A percentile compares a stretch with the other conserved stretches of the same genome.
phyloP scores from a whole-genome alignment of 306 rosid species.

The Erythrophleum fordii region DNA sequence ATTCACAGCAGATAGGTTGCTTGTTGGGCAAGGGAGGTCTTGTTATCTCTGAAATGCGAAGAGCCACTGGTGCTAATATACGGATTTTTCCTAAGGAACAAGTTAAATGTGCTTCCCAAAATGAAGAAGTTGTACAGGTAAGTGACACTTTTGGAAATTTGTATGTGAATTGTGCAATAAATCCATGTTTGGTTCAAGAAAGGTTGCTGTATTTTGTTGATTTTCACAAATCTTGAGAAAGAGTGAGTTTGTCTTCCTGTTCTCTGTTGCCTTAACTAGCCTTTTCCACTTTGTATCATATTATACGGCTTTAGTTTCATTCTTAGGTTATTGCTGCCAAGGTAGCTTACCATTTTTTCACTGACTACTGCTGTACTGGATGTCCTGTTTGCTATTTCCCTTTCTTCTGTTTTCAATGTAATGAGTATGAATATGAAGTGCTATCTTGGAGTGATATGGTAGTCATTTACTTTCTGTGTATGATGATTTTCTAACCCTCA shows the following conservation, averaged over 20 bases:
- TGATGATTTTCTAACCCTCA: slow-evolving; percentile 4
- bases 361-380: background rate
- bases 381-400: background rate
- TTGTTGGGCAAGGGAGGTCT: slow-evolving; percentile 85
- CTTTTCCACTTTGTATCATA: background rate
- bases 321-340: background rate
- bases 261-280: background rate
- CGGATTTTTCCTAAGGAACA: slow-evolving; percentile 83
- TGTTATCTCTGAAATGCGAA: slow-evolving; percentile 81
- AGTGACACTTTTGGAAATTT: slow-evolving; percentile 25
- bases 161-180: background rate
- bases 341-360: background rate
- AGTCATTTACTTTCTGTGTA: background rate
- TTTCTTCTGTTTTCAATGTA: background rate
- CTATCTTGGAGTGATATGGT: background rate
- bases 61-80: slow-evolving; percentile 81
- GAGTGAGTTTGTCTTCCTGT: slow-evolving; percentile 1
- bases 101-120: slow-evolving; percentile 57
- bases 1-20: slow-evolving; percentile 77
- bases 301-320: slow-evolving; percentile 3
- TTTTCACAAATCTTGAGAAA: background rate
- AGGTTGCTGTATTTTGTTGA: slow-evolving; percentile 2
- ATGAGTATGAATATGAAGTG: background rate
- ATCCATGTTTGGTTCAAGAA: slow-evolving; percentile 10
- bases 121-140: slow-evolving; percentile 91